Base-by-base conservation (phyloP, 257 asterid species). In the Striga asiatica region DNA sequence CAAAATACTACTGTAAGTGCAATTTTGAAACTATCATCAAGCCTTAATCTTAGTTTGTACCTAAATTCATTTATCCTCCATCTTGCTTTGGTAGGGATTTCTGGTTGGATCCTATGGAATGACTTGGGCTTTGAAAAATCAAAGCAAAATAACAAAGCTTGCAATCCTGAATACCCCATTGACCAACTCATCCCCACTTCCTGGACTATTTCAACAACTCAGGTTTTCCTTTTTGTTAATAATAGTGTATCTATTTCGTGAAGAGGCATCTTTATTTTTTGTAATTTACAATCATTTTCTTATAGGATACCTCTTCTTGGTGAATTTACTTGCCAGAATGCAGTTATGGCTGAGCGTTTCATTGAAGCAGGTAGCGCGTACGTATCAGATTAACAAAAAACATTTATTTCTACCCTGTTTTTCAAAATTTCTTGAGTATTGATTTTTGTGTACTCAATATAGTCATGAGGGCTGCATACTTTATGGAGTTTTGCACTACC, bases 281-380 rank as follows among this genome's bases (percentile, higher is more conserved):
- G n/a, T n/a, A n/a, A n/a, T n/a, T n/a, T n/a, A n/a, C n/a, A n/a
- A n/a, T n/a, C n/a, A n/a, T n/a, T n/a, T n/a, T n/a, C n/a, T n/a
- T n/a, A n/a, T n/a, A 91, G 98, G 87, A 84, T 91, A 66, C 98
- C 98, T 2, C 72, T 91, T 54, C 55, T 84, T 38, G 98, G 98
- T 57, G 98, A 84, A 57, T 87, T 91, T 55, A 87, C 89, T 58
- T 91, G 89, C 88, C 97, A 91, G 75, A 82, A 87, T 76, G 96
- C 96, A 32, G 63, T 87, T 38, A 82, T 84, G 96, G 96, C 97
- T 31, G 97, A 89, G 80, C 88, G 98, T 50, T 91, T 91, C 66
- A 91, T 91, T 70, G 96, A 91, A 91, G 96, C 98, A 81, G 96
- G 96, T 84, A 91, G 98, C 94, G 77, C 94, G 95, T 91, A 91